Percentiles rank a stretch among this genome's conserved stretches.
These are phyloP conservation scores for Physocladia obscura DNA, from an alignment of 192 early-diverging fungal species.

Conservation along the genomic window DNA sequence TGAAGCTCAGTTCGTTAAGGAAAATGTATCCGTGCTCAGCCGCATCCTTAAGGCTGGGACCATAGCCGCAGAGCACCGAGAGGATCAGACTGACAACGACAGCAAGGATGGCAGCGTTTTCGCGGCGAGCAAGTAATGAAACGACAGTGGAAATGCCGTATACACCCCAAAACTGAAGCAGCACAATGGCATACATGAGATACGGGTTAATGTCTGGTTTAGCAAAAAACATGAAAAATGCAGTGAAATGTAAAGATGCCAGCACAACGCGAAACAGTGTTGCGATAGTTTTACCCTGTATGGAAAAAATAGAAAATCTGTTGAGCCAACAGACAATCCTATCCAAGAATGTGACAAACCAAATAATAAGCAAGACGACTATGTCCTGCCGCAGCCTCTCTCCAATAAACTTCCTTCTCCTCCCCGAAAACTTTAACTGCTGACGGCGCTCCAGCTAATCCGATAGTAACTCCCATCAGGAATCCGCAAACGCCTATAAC, in stretches of 20 bases:
- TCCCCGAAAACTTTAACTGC: conserved; percentile 52
- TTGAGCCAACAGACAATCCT: neutral
- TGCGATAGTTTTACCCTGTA: conserved; percentile 42
- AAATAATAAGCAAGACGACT: conserved; percentile 36
- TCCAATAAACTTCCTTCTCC: conserved; percentile 49
- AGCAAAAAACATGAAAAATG: conserved; percentile 38
- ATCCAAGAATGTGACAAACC: neutral
- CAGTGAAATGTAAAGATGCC: conserved; percentile 45
- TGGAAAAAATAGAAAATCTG: neutral
- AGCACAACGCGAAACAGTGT: conserved; percentile 38
- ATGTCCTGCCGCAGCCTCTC: conserved; percentile 51
- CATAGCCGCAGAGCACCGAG: conserved; percentile 52
- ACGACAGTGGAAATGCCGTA: conserved; percentile 48
- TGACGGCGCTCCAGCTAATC: conserved; percentile 43
- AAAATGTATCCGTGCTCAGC: conserved; percentile 32
- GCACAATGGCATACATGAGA: conserved; percentile 30
- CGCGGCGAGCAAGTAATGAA: conserved; percentile 35
- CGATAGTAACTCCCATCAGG: conserved; percentile 35
- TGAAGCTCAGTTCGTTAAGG: conserved; percentile 37
- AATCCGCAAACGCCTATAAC: conserved; percentile 25
- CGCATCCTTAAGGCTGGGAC: conserved; percentile 39
- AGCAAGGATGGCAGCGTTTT: conserved; percentile 44
- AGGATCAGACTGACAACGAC: conserved; percentile 41
- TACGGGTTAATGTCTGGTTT: conserved; percentile 30
- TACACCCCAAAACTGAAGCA: conserved; percentile 47